phyloP scores from a whole-genome alignment of 768 basidiomycete species.

The Chalciporus chontae region DNA sequence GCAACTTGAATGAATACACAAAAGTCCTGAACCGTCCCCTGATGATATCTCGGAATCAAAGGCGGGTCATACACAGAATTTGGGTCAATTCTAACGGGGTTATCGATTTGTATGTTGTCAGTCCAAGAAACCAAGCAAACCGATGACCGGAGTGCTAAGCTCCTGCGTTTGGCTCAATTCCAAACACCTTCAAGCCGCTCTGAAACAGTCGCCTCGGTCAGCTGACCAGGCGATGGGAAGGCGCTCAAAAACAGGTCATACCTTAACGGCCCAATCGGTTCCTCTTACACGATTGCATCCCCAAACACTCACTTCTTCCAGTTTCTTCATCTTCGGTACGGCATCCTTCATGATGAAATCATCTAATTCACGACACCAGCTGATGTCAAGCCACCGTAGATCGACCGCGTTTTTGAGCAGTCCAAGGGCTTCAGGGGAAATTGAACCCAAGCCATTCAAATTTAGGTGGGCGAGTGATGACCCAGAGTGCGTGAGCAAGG shows the following conservation, averaged over 20 bases:
- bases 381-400: slow-evolving; percentile 66
- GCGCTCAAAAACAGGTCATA: slow-evolving; percentile 19
- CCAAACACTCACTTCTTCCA: slow-evolving; percentile 50
- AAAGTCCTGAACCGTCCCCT: too few relatives aligned
- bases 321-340: slow-evolving; percentile 41
- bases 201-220: slow-evolving; percentile 4
- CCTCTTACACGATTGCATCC: slow-evolving; percentile 50
- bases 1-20: too few relatives aligned
- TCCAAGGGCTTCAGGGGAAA: slow-evolving; percentile 46
- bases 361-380: slow-evolving; percentile 81
- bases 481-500: slow-evolving; percentile 70
- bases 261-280: slow-evolving; percentile 43
- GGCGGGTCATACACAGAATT: background rate
- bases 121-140: background rate
- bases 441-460: slow-evolving; percentile 76
- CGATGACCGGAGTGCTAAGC: background rate
- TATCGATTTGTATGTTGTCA: background rate
- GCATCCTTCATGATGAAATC: slow-evolving; percentile 78
- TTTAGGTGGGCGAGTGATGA: slow-evolving; percentile 52
- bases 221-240: background rate
- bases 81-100: background rate
- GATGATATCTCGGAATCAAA: background rate
- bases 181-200: slow-evolving; percentile 28
- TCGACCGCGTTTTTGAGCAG: slow-evolving; percentile 34
- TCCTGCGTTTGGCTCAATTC: slow-evolving; percentile 39